Evolutionary conservation across 2,329 filamentous ascomycete species (phyloP).

Genomic region (Aspergillus jensenii): DNA sequence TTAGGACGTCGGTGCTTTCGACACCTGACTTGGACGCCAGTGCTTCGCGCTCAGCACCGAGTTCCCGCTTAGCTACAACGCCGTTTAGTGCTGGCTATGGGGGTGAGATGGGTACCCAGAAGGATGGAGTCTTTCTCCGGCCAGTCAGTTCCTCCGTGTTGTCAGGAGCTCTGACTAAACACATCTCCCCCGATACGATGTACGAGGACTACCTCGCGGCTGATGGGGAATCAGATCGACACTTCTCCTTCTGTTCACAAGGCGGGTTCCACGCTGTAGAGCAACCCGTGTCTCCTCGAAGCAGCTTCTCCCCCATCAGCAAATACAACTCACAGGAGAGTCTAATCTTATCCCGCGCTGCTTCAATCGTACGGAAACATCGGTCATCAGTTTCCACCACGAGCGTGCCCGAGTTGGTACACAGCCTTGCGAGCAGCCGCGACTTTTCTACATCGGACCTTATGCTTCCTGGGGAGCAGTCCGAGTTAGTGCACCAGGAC

Average conservation of each 20-base stretch:
- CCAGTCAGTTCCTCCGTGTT: conserved; percentile 32
- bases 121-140: conserved; percentile 31
- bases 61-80: conserved; percentile 29
- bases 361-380: conserved; percentile 48
- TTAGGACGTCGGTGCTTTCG: conserved; percentile 26
- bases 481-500: conserved; percentile 17
- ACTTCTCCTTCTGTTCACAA: conserved; percentile 47
- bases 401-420: conserved; percentile 46
- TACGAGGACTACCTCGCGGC: conserved; percentile 45
- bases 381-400: conserved; percentile 48
- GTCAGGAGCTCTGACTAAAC: conserved; percentile 31
- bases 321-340: conserved; percentile 59
- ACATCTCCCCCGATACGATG: conserved; percentile 32
- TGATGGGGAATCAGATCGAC: conserved; percentile 48
- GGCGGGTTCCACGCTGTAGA: conserved; percentile 42
- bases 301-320: conserved; percentile 53
- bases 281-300: conserved; percentile 43
- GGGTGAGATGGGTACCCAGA: conserved; percentile 23
- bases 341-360: conserved; percentile 51
- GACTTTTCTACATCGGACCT: conserved; percentile 33
- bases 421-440: conserved; percentile 41
- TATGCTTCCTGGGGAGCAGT: conserved; percentile 21
- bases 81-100: conserved; percentile 31
- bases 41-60: conserved; percentile 30
- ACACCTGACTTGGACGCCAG: conserved; percentile 36